Evolutionary conservation across 164 flowering plant genomes (phyloP), one percentile per base, ranked within the genome.

Genomic region (Saururus chinensis): DNA sequence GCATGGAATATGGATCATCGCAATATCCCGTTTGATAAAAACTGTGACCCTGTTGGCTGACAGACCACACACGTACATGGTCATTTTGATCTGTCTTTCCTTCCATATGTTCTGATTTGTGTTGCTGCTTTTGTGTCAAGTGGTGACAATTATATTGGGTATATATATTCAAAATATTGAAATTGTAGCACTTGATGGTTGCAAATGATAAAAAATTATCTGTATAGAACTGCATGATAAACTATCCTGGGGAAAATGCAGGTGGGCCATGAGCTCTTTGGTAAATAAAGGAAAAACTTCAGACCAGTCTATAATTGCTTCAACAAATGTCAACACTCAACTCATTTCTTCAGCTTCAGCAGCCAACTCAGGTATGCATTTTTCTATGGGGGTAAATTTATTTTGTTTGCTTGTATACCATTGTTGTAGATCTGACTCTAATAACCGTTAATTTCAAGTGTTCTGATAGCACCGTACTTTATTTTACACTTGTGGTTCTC

Each of bases 241-340:
- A 20, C 14, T 56, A 19, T 9, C 13, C 1, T 23, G 24, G 16
- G 19, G 24, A 56, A 30, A 71, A 51, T 79, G 77, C 86, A 93
- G 99, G 63, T 93, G 99, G 99, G 99, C 97, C 25, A 91, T 95
- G 96, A 95, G 93, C 72, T 91, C 97, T 59, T 80, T 91, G 77
- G 81, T 95, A 62, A 71, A 75, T 20, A 90, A 89, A 78, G 92
- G 88, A 26, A 93, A 90, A 80, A 71, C 84, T 70, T 81, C 89
- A 56, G 99, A 93, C 42, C 96, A 87, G 51, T 74, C 77, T 71
- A 73, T 81, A 26, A 65, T 77, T 56, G 73, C 82, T 74, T 63
- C 88, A 59, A 64, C 75, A 25, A 81, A 59, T 75, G 60, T 83
- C 9, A 71, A 68, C 63, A 40, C 78, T 9, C 72, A 84, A 73